phyloP scores from a whole-genome alignment of 2,329 filamentous ascomycete genomes.

The Stagonosporopsis cucurbitacearum region DNA sequence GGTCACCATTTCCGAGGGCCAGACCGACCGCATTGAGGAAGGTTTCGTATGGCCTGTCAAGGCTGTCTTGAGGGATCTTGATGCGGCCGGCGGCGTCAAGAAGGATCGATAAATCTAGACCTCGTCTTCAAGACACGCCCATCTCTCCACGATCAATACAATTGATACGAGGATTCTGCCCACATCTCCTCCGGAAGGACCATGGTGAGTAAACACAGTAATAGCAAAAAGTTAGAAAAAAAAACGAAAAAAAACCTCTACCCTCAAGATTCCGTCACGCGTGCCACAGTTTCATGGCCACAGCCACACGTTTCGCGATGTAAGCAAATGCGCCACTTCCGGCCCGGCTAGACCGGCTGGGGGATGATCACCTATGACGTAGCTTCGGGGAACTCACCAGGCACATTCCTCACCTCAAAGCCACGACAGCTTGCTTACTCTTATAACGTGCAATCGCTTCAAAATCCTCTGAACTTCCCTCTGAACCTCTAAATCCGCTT shows the following conservation, averaged over 20 bases:
- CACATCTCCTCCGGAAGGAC: not conserved
- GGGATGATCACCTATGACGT: conserved; percentile 14
- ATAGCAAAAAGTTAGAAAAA: not conserved
- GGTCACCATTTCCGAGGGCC: conserved; percentile 40
- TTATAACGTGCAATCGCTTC: not conserved
- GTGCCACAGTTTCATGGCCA: conserved; percentile 8
- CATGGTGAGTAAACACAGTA: not conserved
- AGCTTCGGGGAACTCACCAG: not conserved
- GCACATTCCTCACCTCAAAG: conserved; percentile 16
- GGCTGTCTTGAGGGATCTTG: conserved; percentile 39
- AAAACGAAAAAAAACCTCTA: not conserved
- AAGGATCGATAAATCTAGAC: not conserved
- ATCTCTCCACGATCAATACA: not conserved
- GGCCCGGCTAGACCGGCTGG: conserved; percentile 3
- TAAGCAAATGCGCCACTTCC: not conserved
- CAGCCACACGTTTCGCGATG: conserved; percentile 6
- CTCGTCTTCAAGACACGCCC: not conserved
- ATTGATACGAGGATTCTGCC: not conserved
- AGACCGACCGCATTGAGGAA: conserved; percentile 35
- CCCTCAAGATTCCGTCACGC: conserved; percentile 1
- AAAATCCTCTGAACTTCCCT: not conserved
- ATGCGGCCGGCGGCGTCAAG: conserved; percentile 18
- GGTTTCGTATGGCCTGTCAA: conserved; percentile 48
- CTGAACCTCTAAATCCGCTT: not conserved
- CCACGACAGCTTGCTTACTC: not conserved